Evolutionary conservation across 441 rosid species (phyloP), one percentile per base, ranked within the genome.

Genomic region (Euphorbia schlechtendalii): DNA sequence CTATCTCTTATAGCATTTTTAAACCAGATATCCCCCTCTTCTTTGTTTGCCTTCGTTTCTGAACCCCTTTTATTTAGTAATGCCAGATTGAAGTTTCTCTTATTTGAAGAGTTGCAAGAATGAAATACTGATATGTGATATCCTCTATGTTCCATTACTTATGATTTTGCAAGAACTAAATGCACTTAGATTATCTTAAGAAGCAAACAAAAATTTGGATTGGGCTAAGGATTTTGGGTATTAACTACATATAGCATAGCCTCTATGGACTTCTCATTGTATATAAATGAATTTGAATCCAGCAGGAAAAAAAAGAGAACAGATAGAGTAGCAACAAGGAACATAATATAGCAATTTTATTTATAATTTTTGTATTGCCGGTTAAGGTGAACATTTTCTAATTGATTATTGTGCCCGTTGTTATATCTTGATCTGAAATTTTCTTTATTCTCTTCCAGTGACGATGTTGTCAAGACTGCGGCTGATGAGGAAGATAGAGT

Each of bases 401-500:
- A 52, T 67, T 43, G 25, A 46, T 52, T 18, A 40, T 46, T 49
- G 30, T 56, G 32, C 34, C 46, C 64, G 63, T 67, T n/a, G 25
- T 15, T 53, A 58, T 63, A n/a, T 60, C 48, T 59, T 54, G 64
- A 53, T 48, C 6, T 20, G 65, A 73, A 63, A 25, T 72, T 25
- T 67, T 58, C 54, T 53, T 59, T 65, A 10, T 59, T 10, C 52
- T 53, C 18, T 67, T 57, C 51, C 59, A 80, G 89, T 70, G 81
- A 72, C 65, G 75, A 46, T 74, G 69, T 64, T 70, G 28, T 56
- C 64, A 51, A 65, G 74, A 77, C 71, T 64, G 77, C 84, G 72
- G 69, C 69, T 73, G 78, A 69, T 73, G 79, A 74, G 24, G 82
- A 73, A 57, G 66, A 72, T 53, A 66, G 73, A 69, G 65, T 63